phyloP scores from a whole-genome alignment of 352 stramenopile genomes.

The Globisporangium splendens region DNA sequence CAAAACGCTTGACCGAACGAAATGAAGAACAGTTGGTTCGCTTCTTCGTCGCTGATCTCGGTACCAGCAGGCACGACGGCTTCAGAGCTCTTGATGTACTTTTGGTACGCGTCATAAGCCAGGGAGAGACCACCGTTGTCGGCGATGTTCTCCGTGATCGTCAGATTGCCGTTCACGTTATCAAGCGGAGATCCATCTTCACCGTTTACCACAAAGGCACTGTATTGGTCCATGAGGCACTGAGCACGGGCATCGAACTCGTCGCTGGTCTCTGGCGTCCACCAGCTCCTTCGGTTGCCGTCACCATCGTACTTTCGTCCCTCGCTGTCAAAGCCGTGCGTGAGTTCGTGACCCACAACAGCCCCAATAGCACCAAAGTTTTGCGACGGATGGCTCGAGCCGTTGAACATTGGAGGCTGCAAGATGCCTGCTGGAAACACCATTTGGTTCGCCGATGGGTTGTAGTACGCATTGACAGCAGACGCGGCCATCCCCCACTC shows the following conservation, averaged over 20 bases:
- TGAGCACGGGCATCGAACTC: constrained; percentile 63
- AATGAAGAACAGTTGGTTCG: constrained; percentile 63
- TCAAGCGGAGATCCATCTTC: constrained; percentile 30
- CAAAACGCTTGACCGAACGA: constrained; percentile 66
- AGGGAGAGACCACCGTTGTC: constrained; percentile 72
- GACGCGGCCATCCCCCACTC: constrained; percentile 75
- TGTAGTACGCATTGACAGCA: constrained; percentile 88
- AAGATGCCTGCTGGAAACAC: constrained; percentile 93
- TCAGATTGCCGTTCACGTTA: constrained; percentile 56
- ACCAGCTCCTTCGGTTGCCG: constrained; percentile 90
- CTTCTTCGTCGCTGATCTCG: constrained; percentile 15
- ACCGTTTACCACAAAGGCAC: constrained; percentile 26
- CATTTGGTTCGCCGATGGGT: constrained; percentile 75
- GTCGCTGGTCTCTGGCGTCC: constrained; percentile 66
- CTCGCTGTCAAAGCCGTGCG: constrained; percentile 91
- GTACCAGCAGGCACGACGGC: too few species aligned
- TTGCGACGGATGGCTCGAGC: constrained; percentile 61
- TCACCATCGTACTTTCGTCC: constrained; percentile 79
- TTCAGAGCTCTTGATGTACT: constrained; percentile 15
- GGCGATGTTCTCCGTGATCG: constrained; percentile 73
- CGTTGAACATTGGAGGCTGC: constrained; percentile 90
- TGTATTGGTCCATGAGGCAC: constrained; percentile 60
- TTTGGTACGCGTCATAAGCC: constrained; percentile 50
- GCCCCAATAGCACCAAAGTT: constrained; percentile 91
- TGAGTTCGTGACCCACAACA: constrained; percentile 93